These are phyloP conservation scores for Vanderwaltozyma verrucispora DNA, from an alignment of 805 yeast genomes.

Conservation along the genomic window DNA sequence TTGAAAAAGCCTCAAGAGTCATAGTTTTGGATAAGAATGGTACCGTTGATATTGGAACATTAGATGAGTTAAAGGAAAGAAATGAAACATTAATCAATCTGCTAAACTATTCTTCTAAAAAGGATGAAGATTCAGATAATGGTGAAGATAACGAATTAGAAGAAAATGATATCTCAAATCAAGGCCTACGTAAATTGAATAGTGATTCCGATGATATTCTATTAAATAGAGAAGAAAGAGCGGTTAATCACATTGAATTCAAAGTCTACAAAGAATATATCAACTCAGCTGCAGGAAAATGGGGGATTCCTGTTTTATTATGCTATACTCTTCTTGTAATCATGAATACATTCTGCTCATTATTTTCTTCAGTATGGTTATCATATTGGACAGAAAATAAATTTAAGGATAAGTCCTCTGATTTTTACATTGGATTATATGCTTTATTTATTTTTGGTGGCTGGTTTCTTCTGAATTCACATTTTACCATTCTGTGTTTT, in stretches of 20 bases:
- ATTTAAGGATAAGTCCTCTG: constrained; percentile 36
- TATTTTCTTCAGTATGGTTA: constrained; percentile 45
- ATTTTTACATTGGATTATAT: constrained; percentile 68
- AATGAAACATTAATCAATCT: constrained; percentile 41
- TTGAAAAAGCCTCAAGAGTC: constrained; percentile 60
- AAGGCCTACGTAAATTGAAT: constrained; percentile 5
- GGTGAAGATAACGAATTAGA: constrained; percentile 17
- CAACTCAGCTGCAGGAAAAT: constrained; percentile 43
- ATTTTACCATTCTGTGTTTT: constrained; percentile 22
- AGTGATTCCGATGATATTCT: constrained; percentile 27
- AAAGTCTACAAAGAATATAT: constrained; percentile 43
- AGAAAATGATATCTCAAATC: constrained; percentile 11
- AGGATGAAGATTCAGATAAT: constrained; percentile 23
- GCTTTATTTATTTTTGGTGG: constrained; percentile 46
- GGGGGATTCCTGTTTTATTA: constrained; percentile 16
- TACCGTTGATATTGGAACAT: constrained; percentile 48
- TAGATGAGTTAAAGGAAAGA: constrained; percentile 37
- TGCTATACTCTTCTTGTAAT: constrained; percentile 14
- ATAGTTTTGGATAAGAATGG: constrained; percentile 55
- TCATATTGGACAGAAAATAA: constrained; percentile 66
- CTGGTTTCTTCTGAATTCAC: constrained; percentile 32
- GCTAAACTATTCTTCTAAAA: constrained; percentile 36
- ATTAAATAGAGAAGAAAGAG: constrained; percentile 43
- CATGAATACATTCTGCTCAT: constrained; percentile 20
- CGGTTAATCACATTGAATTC: constrained; percentile 42